Base-by-base conservation (phyloP, 108 stramenopile genomes). In the Craspedostauros australis region DNA sequence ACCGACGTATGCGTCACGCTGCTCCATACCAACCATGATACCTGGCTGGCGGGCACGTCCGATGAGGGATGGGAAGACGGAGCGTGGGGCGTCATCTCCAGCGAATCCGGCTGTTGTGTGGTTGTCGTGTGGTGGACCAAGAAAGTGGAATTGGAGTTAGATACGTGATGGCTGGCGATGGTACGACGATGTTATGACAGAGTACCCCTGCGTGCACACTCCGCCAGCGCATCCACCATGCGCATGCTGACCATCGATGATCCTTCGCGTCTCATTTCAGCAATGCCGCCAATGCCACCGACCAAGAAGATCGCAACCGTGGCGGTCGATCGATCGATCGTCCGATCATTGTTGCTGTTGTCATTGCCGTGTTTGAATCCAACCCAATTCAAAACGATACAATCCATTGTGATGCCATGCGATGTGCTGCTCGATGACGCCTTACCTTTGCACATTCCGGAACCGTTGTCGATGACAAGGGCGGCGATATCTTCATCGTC, bases 11-110 rank as follows among this genome's bases (percentile, higher is more conserved):
- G 97, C 96, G 70, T 99, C 97, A 66, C 97, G 94, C 66, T 99
- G 98, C 79, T 99, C 98, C 98, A 99, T 99, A 58, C 98, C 98
- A 59, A 97, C 92, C 94, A 95, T 97, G 83, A 95, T 95, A 68
- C 96, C 96, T 23, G 90, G 94, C 62, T 97, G 94, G 77, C 91
- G 91, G 46, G 96, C 91, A 66, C 96, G 86, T 61, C 96, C 96
- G 44, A 97, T 94, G 54, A 97, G 79, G 39, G 94, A 92, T 50
- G 94, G 96, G 74, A 97, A 97, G 33, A 97, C 96, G 51, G 93
- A 93, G 56, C 94, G 92, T 37, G 96, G 93, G 44, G 93, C 93
- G 56, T 94, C 93, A 56, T 94, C 93, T 79, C 93, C 93, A 58
- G 93, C 88, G 64, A 94, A 94, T 63, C 93, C 93, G 59, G 93